Evolutionary conservation across 2,329 filamentous ascomycete species (phyloP).

Genomic region (Metarhizium humberi): DNA sequence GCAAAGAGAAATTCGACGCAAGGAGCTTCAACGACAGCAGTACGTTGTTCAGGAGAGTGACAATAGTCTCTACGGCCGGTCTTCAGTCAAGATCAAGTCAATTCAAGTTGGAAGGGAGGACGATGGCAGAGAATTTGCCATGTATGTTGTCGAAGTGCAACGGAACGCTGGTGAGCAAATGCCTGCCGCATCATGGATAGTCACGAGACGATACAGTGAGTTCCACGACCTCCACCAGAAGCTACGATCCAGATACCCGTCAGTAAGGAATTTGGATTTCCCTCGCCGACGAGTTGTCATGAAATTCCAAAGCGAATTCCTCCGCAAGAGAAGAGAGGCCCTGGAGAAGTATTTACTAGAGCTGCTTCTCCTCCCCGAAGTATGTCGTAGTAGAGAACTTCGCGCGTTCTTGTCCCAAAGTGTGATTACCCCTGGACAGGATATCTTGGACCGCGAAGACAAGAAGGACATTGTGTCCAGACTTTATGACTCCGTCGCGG

Average conservation of each 20-base stretch:
- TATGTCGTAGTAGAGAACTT: constrained; percentile 87
- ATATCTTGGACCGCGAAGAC: constrained; percentile 48
- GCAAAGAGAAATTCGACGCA: constrained; percentile 82
- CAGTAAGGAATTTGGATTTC: constrained; percentile 84
- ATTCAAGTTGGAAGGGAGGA: constrained; percentile 89
- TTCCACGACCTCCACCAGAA: constrained; percentile 93
- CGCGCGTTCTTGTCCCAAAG: constrained; percentile 88
- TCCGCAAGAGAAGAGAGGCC: constrained; percentile 76
- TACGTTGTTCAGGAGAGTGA: constrained; percentile 97
- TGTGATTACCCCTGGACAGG: constrained; percentile 57
- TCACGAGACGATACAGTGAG: constrained; percentile 91
- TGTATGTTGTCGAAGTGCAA: constrained; percentile 89
- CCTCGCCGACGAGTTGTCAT: constrained; percentile 86
- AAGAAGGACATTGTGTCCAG: constrained; percentile 86
- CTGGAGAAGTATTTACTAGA: constrained; percentile 79
- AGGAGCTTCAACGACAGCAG: constrained; percentile 92
- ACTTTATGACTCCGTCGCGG: constrained; percentile 92
- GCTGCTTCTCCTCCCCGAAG: constrained; percentile 78
- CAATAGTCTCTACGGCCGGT: constrained; percentile 89
- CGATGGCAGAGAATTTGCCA: constrained; percentile 84
- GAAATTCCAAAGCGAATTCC: constrained; percentile 92
- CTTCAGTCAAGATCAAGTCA: constrained; percentile 80
- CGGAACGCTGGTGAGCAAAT: constrained; percentile 89
- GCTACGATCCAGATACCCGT: constrained; percentile 74
- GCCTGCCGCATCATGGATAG: constrained; percentile 89